Evolutionary conservation across 208 protist genomes (phyloP).

Genomic region (Tritrichomonas foetus): DNA sequence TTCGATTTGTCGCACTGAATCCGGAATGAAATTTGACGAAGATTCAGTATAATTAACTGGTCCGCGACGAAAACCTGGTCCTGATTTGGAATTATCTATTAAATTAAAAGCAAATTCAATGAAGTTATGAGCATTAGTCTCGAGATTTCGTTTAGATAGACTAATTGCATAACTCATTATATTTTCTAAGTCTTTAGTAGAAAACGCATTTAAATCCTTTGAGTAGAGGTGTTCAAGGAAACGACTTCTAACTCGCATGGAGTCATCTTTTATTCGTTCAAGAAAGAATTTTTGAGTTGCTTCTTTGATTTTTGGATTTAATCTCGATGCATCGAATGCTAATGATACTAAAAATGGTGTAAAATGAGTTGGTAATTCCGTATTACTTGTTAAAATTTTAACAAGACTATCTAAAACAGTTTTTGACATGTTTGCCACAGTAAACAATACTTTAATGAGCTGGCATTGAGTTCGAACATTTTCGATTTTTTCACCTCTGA

Average conservation of each 20-base stretch:
- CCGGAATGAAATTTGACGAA: not conserved
- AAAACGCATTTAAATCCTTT: no score
- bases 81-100: not conserved
- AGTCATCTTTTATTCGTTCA: not conserved
- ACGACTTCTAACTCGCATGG: not conserved
- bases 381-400: not conserved
- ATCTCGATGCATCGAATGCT: not conserved
- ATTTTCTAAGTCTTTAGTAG: not conserved
- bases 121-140: not conserved
- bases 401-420: not conserved
- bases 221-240: not conserved
- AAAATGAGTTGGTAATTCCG: not conserved
- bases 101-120: slow-evolving; percentile 1
- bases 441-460: not conserved
- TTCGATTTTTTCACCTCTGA: not conserved
- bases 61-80: no score
- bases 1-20: not conserved
- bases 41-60: not conserved
- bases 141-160: not conserved
- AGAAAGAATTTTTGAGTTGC: not conserved
- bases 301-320: not conserved
- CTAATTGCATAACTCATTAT: not conserved
- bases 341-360: slow-evolving; percentile 6
- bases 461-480: not conserved
- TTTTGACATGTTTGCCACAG: not conserved